Evolutionary conservation across 1,284 basidiomycete genomes (phyloP), one percentile per base, ranked within the genome.

Genomic region (Cronartium quercuum): DNA sequence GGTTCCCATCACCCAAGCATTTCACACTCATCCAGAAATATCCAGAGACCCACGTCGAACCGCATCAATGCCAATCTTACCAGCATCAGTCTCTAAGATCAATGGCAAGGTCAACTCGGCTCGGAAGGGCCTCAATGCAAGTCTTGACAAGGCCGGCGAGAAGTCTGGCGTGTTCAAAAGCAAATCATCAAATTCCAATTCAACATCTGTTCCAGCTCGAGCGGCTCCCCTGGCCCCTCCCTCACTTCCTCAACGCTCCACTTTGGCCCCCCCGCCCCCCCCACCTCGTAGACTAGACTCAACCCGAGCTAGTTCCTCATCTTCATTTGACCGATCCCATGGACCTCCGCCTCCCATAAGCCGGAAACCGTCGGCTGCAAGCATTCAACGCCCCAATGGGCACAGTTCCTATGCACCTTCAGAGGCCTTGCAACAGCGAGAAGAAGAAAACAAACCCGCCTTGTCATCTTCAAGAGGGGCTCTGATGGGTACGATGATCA

Each of bases 91-190:
- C 10, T 55, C 47, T 44, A 66, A 34, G 29, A n/a, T 74, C 47
- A 74, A 74, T 40, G 42, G 38, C 21, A 74, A 74, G 34, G 63
- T 74, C 51, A 62, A 74, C 34, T 40, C 70, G 6, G 70, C 70
- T 6, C 62, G 70, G 5, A 66, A 74, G 47, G 63, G 62, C 5
- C 66, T 74, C 41, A 74, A 74, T 58, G 42, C 70, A 4, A 24
- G 15, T 9, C 44, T 74, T 35, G 70, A 74, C 41, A 55, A 66
- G 51, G 70, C 70, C 62, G 70, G 70, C 1, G 60, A 74, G 34
- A 74, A 66, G 37, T 74, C 70, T 1, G 70, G 70, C 18, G 51
- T 74, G n/a, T 74, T 74, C 70, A 74, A 74, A 47, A 24, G 41
- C 9, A 44, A 60, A 6, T 47, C 24, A 10, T 40, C 47, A 44